Evolutionary conservation across 129 eudicot genomes (phyloP).

Genomic region (Lactuca sativa): DNA sequence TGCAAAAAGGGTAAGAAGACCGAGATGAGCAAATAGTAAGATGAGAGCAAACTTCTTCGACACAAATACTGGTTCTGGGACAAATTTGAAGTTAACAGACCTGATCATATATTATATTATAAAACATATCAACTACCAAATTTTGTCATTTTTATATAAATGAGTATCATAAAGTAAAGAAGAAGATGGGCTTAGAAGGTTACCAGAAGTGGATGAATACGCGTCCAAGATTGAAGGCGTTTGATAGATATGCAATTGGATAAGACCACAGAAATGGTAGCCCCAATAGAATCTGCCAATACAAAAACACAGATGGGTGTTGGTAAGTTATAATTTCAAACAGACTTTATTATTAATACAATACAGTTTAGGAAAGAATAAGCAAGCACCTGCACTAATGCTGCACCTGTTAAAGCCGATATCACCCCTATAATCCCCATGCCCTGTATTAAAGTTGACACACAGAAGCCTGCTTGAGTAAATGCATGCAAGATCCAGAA

Average conservation of each 20-base stretch:
- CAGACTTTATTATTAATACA: not conserved
- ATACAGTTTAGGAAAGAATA: not conserved
- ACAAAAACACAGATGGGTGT: not conserved
- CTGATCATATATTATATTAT: slow-evolving; percentile 32
- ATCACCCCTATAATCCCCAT: slow-evolving; percentile 69
- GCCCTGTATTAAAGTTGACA: slow-evolving; percentile 53
- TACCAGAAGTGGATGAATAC: slow-evolving; percentile 95
- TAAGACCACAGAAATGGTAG: slow-evolving; percentile 64
- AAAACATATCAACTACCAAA: not conserved
- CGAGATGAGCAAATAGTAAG: slow-evolving; percentile 65
- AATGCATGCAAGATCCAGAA: not conserved
- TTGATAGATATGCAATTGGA: slow-evolving; percentile 78
- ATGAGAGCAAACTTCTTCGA: slow-evolving; percentile 68
- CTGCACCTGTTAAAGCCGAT: slow-evolving; percentile 82
- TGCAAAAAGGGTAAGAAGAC: slow-evolving; percentile 59
- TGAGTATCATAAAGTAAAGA: not conserved
- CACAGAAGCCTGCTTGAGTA: slow-evolving; percentile 23
- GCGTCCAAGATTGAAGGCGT: slow-evolving; percentile 95
- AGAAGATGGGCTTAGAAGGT: slow-evolving; percentile 19
- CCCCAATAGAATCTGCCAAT: slow-evolving; percentile 83
- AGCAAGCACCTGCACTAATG: slow-evolving; percentile 86
- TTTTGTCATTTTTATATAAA: not conserved
- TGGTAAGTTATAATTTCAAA: not conserved
- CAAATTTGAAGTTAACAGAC: slow-evolving; percentile 98
- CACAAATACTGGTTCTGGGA: slow-evolving; percentile 74